Evolutionary conservation across 2,329 filamentous ascomycete genomes (phyloP), one percentile per base, ranked within the genome.

Genomic region (Penicillium sp.): DNA sequence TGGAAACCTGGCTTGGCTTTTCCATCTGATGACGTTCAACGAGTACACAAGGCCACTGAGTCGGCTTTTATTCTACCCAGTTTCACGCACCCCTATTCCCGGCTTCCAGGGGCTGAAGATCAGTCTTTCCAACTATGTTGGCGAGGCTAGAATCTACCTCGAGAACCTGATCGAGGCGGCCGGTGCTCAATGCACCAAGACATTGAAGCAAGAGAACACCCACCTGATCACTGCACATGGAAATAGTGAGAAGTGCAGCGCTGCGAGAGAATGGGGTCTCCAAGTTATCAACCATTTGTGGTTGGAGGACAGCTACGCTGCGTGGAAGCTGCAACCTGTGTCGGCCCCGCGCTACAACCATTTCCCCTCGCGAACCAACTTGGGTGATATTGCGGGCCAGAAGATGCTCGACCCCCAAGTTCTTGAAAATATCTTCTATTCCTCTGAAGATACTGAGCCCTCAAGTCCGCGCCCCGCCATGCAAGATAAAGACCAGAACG

Each of bases 291-390:
- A 97, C 69, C 94, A 99, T 68, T 79, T 99, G 0, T 99, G 94
- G 94, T 81, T 99, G 41, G 94, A 99, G 71, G 94, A 99, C 67
- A 95, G 91, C 71, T 99, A 97, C 67, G 90, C 92, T 1, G 90
- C 88, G 68, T 96, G 91, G 76, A 81, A 88, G 65, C 76, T 87
- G 51, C 87, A 90, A 67, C 82, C 83, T 0, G 75, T 92, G 20
- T 87, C 88, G 4, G 83, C 89, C 46, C 78, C 81, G 8, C 86
- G 87, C 56, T 99, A 95, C 68, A 90, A 82, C 0, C 86, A 91
- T 66, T 99, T 97, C 60, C 94, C 94, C 14, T 81, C 82, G 10
- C 83, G 91, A 50, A 97, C 92, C 2, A 97, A 99, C 67, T 79
- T 99, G 5, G 89, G 91, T 46, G 94, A 97, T 70, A 84, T 97